These are phyloP conservation scores for Macrophomina pseudophaseolina DNA, from an alignment of 2,329 filamentous ascomycete genomes.

Conservation along the genomic window DNA sequence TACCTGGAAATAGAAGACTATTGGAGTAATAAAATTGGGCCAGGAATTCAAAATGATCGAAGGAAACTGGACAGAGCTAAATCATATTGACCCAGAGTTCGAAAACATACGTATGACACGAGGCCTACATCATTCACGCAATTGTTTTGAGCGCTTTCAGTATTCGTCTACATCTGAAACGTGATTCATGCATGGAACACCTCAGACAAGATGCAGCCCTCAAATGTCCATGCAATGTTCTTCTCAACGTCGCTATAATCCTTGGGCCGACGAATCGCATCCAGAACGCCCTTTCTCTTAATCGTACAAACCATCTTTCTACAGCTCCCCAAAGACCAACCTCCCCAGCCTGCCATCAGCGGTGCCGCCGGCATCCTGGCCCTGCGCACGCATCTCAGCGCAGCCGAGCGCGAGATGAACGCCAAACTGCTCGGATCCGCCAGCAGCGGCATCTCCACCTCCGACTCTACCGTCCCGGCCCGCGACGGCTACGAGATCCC, in stretches of 20 bases:
- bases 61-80: neutral
- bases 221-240: too few relatives aligned
- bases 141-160: too few relatives aligned
- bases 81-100: constrained; percentile 12
- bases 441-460: constrained; percentile 28
- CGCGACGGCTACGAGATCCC: constrained; percentile 34
- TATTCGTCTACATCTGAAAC: too few relatives aligned
- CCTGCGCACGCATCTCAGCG: neutral
- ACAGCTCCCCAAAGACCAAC: neutral
- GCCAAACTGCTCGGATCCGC: neutral
- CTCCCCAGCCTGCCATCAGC: neutral
- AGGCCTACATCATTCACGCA: too few relatives aligned
- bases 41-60: neutral
- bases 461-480: constrained; percentile 32
- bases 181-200: too few relatives aligned
- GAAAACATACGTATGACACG: neutral
- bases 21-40: too few relatives aligned
- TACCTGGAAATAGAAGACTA: too few relatives aligned
- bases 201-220: too few relatives aligned
- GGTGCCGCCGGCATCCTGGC: neutral
- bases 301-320: neutral
- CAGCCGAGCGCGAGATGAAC: constrained; percentile 1
- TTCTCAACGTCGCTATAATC: too few relatives aligned
- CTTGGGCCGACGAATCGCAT: neutral
- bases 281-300: neutral